Conservation (phyloP, 192 early-diverging fungal genomes). For the Helicostylum pulchrum region DNA sequence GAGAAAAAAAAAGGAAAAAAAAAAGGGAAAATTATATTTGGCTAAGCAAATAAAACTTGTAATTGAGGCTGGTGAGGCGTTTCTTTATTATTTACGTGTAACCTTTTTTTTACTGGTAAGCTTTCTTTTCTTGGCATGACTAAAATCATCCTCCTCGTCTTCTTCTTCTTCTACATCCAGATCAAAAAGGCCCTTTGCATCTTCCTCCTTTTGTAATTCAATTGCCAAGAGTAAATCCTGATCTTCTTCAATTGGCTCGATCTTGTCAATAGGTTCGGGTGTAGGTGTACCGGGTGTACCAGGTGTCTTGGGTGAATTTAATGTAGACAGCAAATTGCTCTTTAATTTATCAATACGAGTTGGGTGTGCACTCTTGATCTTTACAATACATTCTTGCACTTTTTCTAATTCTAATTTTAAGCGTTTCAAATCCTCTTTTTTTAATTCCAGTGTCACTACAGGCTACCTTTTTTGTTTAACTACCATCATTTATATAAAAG, state of each 20-base stretch:
- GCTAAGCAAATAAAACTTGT: too few species aligned
- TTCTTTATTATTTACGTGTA: too few species aligned
- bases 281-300: conserved; percentile 13
- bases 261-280: not conserved
- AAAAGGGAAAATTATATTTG: not conserved
- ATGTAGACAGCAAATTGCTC: not conserved
- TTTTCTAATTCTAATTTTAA: conserved; percentile 58
- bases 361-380: conserved; percentile 31
- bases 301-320: conserved; percentile 2
- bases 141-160: conserved; percentile 20
- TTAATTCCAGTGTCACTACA: conserved; percentile 52
- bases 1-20: not conserved
- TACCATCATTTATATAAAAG: not conserved
- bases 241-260: conserved; percentile 3
- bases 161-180: conserved; percentile 15
- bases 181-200: not conserved
- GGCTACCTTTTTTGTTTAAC: conserved; percentile 20
- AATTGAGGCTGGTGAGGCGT: too few species aligned
- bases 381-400: conserved; percentile 55
- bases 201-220: conserved; percentile 30
- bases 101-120: not conserved
- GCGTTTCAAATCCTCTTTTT: conserved; percentile 56
- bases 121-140: conserved; percentile 20
- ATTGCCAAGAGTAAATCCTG: conserved; percentile 28
- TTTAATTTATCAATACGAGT: conserved; percentile 29